Evolutionary conservation across 1,284 basidiomycete genomes (phyloP).

Genomic region (Rhodotorula sp.): DNA sequence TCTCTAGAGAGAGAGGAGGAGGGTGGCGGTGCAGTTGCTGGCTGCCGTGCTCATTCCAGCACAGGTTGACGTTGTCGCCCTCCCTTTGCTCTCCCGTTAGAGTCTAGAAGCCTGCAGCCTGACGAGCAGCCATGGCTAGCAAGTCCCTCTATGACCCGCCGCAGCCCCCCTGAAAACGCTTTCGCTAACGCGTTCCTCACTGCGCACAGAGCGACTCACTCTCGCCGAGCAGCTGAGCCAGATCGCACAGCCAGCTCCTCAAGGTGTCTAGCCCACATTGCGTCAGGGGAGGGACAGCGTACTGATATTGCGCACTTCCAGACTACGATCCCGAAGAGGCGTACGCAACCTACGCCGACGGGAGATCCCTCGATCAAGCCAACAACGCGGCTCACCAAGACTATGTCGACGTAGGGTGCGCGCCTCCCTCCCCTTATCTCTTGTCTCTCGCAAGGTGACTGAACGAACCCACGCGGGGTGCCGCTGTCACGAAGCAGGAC

Average conservation of each 20-base stretch:
- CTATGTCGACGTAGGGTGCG: constrained; percentile 78
- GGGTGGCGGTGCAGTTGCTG: too few species aligned
- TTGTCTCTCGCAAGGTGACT: too few species aligned
- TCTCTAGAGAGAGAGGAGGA: too few species aligned
- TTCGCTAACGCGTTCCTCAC: background rate
- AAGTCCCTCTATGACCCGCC: background rate
- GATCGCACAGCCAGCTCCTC: constrained; percentile 67
- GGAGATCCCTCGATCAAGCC: constrained; percentile 37
- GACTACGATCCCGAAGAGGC: constrained; percentile 77
- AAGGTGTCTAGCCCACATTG: constrained; percentile 53
- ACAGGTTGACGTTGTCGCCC: too few species aligned
- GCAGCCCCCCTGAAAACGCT: accelerated
- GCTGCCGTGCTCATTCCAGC: too few species aligned
- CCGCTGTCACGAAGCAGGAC: background rate
- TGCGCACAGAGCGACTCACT: constrained; percentile 48
- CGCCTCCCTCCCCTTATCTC: constrained; percentile 26
- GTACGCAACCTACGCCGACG: constrained; percentile 50
- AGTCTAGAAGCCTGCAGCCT: too few species aligned
- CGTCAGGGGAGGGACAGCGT: background rate
- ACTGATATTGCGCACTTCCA: constrained; percentile 42
- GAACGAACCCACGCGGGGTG: too few species aligned
- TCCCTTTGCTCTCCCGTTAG: too few species aligned
- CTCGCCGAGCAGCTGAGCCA: constrained; percentile 79
- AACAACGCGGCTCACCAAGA: constrained; percentile 58
- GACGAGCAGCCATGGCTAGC: constrained; percentile 13